Evolutionary conservation across 768 basidiomycete species (phyloP), one percentile per base, ranked within the genome.

Genomic region (Mycena sanguinolenta): DNA sequence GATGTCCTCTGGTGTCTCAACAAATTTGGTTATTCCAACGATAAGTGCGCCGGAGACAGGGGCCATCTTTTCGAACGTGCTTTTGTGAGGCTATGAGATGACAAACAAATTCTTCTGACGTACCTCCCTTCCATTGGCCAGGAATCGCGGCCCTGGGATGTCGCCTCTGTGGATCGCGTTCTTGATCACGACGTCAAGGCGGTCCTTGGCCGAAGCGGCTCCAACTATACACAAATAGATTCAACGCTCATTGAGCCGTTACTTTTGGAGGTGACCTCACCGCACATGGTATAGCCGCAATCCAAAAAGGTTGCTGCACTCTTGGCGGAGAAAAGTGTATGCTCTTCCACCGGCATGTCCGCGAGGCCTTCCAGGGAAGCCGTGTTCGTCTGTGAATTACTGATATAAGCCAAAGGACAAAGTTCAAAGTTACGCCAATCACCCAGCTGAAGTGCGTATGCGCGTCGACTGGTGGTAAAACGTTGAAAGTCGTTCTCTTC

Each of bases 281-380:
- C 23, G 58, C 82, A 82, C 82, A 83, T 82, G 1, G 82, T 82
- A 58, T 82, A 82, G 6, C 82, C 82, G 63, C 80, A 74, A 42
- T 82, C 80, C 4, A 82, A 64, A 68, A 81, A 82, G 23, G 77
- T 82, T 57, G 66, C 73, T 9, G 80, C 82, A 57, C 78, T 78
- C 59, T 77, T 73, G 12, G 70, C n/a, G 32, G 79, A 67, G 34
- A 80, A 76, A 21, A 81, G 55, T 2, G 77, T 79, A 59, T 82
- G 82, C 34, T 82, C 81, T 39, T 82, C 82, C 32, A 77, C 52
- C 14, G 75, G 75, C 63, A 82, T 42, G 23, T 74, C 67, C 14
- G 72, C 76, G 32, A 82, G 76, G 25, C 73, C 78, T 34, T 81
- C 81, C 13, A 82, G 74, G 17, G 75, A 71, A 19, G 73, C 73